Evolutionary conservation across 257 asterid species (phyloP), one percentile per base, ranked within the genome.

Genomic region (Petrea volubilis): DNA sequence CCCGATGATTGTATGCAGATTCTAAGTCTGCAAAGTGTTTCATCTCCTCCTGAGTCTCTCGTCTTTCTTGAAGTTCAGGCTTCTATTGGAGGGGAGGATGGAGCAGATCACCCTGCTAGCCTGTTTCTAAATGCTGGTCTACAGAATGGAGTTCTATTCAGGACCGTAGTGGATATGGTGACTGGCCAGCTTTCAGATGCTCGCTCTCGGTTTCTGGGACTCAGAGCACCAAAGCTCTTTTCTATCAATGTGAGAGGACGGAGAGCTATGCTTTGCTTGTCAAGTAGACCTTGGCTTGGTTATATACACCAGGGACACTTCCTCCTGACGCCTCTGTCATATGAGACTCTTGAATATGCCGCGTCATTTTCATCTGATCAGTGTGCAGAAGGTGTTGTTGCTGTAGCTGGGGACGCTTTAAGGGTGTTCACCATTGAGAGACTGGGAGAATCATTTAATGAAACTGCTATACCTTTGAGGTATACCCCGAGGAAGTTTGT

Each of bases 221-320:
- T 95, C 72, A 81, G 96, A 80, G 91, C 97, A 1, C 99, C 98
- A 24, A 95, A 86, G 77, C 96, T 95, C 69, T 95, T 95, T 68
- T 88, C 99, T 50, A 83, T 95, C 71, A 59, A 31, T 40, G 97
- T 95, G 63, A 88, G 98, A 84, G 98, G 98, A 60, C 87, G 93
- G 9, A 87, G 81, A 67, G 98, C 99, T 17, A 95, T 92, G 97
- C 96, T 95, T 77, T 92, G 98, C 89, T 82, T 95, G 83, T 95
- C 98, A 25, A 92, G 97, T 83, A 88, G 98, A 78, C 98, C 99
- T 44, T 95, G 99, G 98, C 96, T 95, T 12, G 99, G 99, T 64
- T 95, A 95, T 74, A 95, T 95, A 73, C 99, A 95, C 84, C 97
- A 90, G 74, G 98, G 99, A 9, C 99, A 92, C 75, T 95, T 95